Evolutionary conservation across 768 basidiomycete species (phyloP).

Genomic region (Lactifluus subvellereus): DNA sequence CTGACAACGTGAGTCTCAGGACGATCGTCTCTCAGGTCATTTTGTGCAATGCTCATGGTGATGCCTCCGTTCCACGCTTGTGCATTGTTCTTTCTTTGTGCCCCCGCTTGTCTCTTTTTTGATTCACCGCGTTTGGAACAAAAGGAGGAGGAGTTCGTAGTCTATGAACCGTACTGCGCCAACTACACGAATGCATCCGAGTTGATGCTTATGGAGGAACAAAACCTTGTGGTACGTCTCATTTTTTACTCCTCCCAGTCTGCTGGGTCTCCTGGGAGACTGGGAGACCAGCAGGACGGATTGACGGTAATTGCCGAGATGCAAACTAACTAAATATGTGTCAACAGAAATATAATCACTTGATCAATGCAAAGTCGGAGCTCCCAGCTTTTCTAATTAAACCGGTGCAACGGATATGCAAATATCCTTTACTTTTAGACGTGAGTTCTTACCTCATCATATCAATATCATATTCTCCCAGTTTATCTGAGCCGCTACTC

Average conservation of each 20-base stretch:
- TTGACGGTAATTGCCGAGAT: slow-evolving; percentile 4
- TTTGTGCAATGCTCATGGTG: slow-evolving; percentile 35
- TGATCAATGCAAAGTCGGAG: slow-evolving; percentile 89
- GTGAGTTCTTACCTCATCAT: slow-evolving; percentile 41
- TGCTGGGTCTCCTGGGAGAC: slow-evolving; percentile 2
- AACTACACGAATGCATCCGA: slow-evolving; percentile 88
- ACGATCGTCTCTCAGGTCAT: slow-evolving; percentile 17
- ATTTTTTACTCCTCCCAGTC: slow-evolving; percentile 5
- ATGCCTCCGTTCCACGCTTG: slow-evolving; percentile 39
- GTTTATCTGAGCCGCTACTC: slow-evolving; percentile 10
- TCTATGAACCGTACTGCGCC: slow-evolving; percentile 96
- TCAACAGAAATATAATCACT: slow-evolving; percentile 64
- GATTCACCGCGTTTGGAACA: slow-evolving; percentile 35
- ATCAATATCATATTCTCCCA: slow-evolving; percentile 14
- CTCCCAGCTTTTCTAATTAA: slow-evolving; percentile 96
- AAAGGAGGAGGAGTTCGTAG: slow-evolving; percentile 93
- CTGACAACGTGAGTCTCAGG: slow-evolving; percentile 63
- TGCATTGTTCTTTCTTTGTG: slow-evolving; percentile 31
- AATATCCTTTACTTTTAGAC: slow-evolving; percentile 92
- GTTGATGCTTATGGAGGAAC: slow-evolving; percentile 79
- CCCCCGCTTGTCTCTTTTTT: slow-evolving; percentile 13
- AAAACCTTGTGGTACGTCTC: slow-evolving; percentile 71
- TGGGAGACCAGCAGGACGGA: background rate
- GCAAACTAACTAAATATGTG: slow-evolving; percentile 24
- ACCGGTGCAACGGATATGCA: slow-evolving; percentile 97